phyloP scores from a whole-genome alignment of 192 early-diverging fungal genomes.

The Coemansia sp. region DNA sequence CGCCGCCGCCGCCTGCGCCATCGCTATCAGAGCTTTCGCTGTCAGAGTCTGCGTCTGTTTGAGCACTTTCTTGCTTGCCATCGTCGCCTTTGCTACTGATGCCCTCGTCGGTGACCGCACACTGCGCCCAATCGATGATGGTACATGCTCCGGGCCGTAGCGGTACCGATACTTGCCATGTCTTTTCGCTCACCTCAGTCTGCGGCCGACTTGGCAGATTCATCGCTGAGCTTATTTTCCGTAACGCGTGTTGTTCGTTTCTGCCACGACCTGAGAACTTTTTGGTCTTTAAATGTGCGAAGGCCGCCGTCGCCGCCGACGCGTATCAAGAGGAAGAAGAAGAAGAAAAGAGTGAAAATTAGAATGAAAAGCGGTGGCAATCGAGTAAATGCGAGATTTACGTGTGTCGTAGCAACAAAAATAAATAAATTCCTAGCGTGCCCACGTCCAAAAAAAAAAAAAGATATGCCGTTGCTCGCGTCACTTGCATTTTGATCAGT shows the following conservation, averaged over 20 bases:
- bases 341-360: constrained; percentile 1
- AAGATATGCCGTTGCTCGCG: too few species aligned
- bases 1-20: constrained; percentile 4
- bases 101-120: constrained; percentile 18
- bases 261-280: neutral
- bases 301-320: neutral
- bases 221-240: constrained; percentile 15
- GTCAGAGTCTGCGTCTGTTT: constrained; percentile 18
- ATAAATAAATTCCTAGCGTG: neutral
- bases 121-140: constrained; percentile 41
- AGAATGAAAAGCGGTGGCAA: neutral
- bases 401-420: neutral
- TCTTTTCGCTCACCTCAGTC: constrained; percentile 23
- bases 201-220: constrained; percentile 31
- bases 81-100: constrained; percentile 5
- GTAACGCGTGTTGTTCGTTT: neutral
- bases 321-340: neutral
- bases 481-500: too few species aligned
- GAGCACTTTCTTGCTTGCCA: neutral
- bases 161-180: constrained; percentile 35
- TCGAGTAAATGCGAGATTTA: neutral
- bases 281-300: neutral
- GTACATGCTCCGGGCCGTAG: constrained; percentile 52
- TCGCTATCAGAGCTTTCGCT: constrained; percentile 33
- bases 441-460: neutral